phyloP scores from a whole-genome alignment of 208 protist species.

The Porcisia deanei region DNA sequence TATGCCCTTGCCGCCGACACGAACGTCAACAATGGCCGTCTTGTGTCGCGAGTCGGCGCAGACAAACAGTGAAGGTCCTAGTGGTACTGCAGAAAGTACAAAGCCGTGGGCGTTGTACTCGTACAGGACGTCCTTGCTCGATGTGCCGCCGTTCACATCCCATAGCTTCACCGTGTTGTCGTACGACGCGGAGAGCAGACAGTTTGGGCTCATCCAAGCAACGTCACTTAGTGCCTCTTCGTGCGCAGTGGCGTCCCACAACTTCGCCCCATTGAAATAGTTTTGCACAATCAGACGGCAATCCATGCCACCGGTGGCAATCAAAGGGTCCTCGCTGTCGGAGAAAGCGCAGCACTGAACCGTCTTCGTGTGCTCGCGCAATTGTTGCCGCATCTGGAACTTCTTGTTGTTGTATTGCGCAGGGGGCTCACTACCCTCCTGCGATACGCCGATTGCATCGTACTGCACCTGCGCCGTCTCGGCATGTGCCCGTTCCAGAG shows the following conservation, averaged over 20 bases:
- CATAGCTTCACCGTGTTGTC: conserved; percentile 87
- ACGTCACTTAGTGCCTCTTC: conserved; percentile 79
- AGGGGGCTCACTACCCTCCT: conserved; percentile 18
- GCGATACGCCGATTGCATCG: conserved; percentile 20
- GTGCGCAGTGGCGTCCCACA: conserved; percentile 65
- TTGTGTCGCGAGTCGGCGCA: conserved; percentile 72
- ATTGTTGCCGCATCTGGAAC: conserved; percentile 71
- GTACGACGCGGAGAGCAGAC: conserved; percentile 80
- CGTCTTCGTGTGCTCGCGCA: conserved; percentile 81
- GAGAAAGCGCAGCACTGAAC: conserved; percentile 83
- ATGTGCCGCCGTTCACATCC: conserved; percentile 59
- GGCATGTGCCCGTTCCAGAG: conserved; percentile 37
- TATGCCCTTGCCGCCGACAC: conserved; percentile 43
- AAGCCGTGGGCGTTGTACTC: conserved; percentile 71
- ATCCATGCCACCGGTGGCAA: conserved; percentile 81
- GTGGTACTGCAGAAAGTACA: conserved; percentile 63
- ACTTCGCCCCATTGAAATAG: conserved; percentile 72
- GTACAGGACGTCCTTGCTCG: conserved; percentile 42
- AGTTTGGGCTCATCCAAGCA: conserved; percentile 75
- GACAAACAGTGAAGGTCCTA: conserved; percentile 81
- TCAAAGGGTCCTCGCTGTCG: conserved; percentile 55
- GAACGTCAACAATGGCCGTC: conserved; percentile 74
- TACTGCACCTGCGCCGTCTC: conserved; percentile 29
- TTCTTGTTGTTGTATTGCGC: conserved; percentile 25
- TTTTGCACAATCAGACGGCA: conserved; percentile 80